Evolutionary conservation across 1,284 basidiomycete species (phyloP).

Genomic region (Ustilago loliicola): DNA sequence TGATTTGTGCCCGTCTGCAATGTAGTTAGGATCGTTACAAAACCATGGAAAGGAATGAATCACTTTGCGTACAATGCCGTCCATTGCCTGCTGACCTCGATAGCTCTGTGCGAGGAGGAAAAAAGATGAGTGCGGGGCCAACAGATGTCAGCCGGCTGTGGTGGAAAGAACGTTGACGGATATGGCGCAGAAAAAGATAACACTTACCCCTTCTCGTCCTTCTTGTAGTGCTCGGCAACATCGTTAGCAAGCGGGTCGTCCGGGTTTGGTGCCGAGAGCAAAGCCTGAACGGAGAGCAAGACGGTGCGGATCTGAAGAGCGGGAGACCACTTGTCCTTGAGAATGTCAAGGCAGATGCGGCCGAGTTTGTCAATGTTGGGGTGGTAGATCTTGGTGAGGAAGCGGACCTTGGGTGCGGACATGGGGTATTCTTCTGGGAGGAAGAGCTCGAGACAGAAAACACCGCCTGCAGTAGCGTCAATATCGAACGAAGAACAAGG

Average conservation of each 20-base stretch:
- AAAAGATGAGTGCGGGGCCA: background rate
- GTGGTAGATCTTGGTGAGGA: constrained; percentile 99
- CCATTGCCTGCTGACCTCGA: constrained; percentile 67
- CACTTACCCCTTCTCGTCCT: constrained; percentile 90
- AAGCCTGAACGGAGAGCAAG: constrained; percentile 93
- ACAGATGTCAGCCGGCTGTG: constrained; percentile 2
- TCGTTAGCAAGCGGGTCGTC: constrained; percentile 96
- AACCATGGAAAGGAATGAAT: background rate
- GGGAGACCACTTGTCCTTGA: constrained; percentile 99
- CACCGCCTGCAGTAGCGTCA: constrained; percentile 73
- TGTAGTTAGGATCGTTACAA: constrained; percentile 4
- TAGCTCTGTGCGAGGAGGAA: constrained; percentile 50
- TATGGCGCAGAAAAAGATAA: background rate
- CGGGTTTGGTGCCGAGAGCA: constrained; percentile 94
- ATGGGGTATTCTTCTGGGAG: constrained; percentile 99
- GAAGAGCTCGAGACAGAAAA: constrained; percentile 96
- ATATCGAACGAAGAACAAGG: background rate
- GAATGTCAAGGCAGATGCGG: constrained; percentile 95
- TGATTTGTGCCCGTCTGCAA: background rate
- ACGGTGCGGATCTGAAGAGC: constrained; percentile 98
- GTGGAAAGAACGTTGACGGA: background rate
- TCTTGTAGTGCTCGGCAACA: constrained; percentile 98
- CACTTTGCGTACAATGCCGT: constrained; percentile 62
- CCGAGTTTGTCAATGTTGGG: constrained; percentile 99
- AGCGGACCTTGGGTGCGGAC: constrained; percentile 98